Percentiles rank a stretch among this genome's conserved stretches.
phyloP scores from a whole-genome alignment of 208 protist species.

The Leptomonas pyrrhocoris region DNA sequence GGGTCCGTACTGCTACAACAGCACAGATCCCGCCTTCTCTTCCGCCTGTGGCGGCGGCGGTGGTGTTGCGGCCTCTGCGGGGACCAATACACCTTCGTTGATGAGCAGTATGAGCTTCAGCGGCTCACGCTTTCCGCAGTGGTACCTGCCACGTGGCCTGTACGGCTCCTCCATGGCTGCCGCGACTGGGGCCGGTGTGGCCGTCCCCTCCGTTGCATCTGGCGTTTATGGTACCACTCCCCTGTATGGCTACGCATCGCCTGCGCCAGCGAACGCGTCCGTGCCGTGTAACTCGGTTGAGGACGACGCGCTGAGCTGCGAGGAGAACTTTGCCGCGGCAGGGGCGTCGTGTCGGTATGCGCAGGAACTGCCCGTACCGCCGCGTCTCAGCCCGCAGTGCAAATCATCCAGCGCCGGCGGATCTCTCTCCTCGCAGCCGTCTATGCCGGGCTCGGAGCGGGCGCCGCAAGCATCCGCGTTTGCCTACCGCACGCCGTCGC shows the following conservation, averaged over 20 bases:
- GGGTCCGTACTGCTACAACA: not conserved
- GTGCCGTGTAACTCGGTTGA: not conserved
- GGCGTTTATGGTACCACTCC: conserved; percentile 6
- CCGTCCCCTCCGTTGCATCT: not conserved
- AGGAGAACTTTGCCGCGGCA: not conserved
- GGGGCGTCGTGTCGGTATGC: not conserved
- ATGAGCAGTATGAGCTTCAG: conserved; percentile 25
- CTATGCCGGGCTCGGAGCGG: not conserved
- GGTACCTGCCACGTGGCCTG: conserved; percentile 32
- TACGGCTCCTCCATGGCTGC: conserved; percentile 7
- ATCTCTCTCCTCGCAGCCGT: conserved; percentile 16
- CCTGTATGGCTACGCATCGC: no score
- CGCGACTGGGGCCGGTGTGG: not conserved
- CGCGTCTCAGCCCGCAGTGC: conserved; percentile 16
- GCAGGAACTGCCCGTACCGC: conserved; percentile 4
- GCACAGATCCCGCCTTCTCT: not conserved
- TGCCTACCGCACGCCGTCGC: no score
- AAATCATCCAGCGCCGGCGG: not conserved
- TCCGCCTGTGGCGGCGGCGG: not conserved
- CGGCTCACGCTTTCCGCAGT: conserved; percentile 34
- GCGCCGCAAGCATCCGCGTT: not conserved
- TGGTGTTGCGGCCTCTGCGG: not conserved
- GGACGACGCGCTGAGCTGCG: conserved; percentile 26
- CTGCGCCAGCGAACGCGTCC: not conserved
- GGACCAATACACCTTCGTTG: conserved; percentile 6